These are phyloP conservation scores for Daldinia grandis DNA, from an alignment of 495 filamentous ascomycete species.

Conservation along the genomic window DNA sequence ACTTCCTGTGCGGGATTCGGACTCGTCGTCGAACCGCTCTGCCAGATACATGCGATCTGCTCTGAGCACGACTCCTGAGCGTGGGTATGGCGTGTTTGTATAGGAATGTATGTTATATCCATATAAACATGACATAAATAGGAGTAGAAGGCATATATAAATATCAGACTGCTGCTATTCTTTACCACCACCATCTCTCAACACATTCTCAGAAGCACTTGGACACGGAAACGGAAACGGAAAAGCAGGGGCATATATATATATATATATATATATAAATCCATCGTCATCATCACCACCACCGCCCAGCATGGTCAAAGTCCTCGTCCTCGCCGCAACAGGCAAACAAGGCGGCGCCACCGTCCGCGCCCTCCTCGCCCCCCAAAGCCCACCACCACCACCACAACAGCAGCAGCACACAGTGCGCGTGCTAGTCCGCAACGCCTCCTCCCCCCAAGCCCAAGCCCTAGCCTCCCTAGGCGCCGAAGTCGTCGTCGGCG, in stretches of 20 bases:
- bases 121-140: not conserved
- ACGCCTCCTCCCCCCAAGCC: constrained; percentile 60
- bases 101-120: not conserved
- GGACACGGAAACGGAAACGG: too few relatives aligned
- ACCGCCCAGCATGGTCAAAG: constrained; percentile 32
- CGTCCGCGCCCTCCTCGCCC: constrained; percentile 62
- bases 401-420: constrained; percentile 63
- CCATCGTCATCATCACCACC: not conserved
- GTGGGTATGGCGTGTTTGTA: not conserved
- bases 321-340: constrained; percentile 73
- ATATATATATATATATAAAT: not conserved
- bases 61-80: not conserved
- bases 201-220: not conserved
- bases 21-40: not conserved
- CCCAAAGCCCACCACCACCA: too few relatives aligned
- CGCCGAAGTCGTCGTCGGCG: constrained; percentile 56
- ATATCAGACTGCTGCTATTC: not conserved
- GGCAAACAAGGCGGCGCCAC: constrained; percentile 74
- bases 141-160: not conserved
- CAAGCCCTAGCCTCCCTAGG: constrained; percentile 54
- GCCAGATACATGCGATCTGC: not conserved
- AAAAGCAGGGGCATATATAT: not conserved
- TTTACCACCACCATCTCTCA: not conserved
- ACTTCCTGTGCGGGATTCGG: not conserved
- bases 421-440: constrained; percentile 76